A percentile compares a stretch with the other conserved stretches of the same genome.
Evolutionary conservation across 2,329 filamentous ascomycete species (phyloP).

Genomic region (Parascedosporium putredinis): DNA sequence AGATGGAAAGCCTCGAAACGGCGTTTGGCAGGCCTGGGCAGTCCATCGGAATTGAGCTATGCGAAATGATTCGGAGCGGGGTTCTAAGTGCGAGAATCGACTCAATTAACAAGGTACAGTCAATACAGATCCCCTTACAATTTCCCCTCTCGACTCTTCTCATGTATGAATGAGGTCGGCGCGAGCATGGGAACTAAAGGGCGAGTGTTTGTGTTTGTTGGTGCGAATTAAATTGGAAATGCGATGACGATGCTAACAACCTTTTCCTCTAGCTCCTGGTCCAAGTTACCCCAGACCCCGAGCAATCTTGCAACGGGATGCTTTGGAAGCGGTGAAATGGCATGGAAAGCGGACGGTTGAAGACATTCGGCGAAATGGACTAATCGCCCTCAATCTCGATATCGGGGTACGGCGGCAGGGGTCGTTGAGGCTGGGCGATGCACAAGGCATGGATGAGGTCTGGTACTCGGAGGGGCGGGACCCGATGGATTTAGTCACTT

Average conservation of each 20-base stretch:
- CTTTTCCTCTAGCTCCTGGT: constrained; percentile 50
- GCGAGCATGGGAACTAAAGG: too few species aligned
- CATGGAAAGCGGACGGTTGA: constrained; percentile 70
- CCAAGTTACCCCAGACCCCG: constrained; percentile 57
- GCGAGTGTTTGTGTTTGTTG: neutral
- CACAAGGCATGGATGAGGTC: constrained; percentile 18
- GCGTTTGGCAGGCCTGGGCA: constrained; percentile 59
- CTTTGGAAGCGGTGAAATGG: constrained; percentile 55
- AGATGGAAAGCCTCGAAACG: constrained; percentile 63
- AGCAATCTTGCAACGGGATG: constrained; percentile 57
- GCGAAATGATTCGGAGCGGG: constrained; percentile 63
- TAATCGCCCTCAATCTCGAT: constrained; percentile 61
- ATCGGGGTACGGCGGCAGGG: constrained; percentile 14
- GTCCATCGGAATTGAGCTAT: constrained; percentile 64
- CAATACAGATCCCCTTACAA: neutral
- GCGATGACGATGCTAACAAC: constrained; percentile 10
- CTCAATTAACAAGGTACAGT: constrained; percentile 58
- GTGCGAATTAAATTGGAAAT: neutral
- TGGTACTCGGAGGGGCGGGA: constrained; percentile 22
- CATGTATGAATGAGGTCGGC: too few species aligned
- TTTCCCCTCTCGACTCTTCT: too few species aligned
- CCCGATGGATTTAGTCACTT: constrained; percentile 6
- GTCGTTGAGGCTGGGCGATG: constrained; percentile 7
- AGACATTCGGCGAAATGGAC: constrained; percentile 66
- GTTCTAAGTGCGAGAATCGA: constrained; percentile 73